These are phyloP conservation scores for Articulospora tetracladia DNA, from an alignment of 495 filamentous ascomycete genomes.

Conservation along the genomic window DNA sequence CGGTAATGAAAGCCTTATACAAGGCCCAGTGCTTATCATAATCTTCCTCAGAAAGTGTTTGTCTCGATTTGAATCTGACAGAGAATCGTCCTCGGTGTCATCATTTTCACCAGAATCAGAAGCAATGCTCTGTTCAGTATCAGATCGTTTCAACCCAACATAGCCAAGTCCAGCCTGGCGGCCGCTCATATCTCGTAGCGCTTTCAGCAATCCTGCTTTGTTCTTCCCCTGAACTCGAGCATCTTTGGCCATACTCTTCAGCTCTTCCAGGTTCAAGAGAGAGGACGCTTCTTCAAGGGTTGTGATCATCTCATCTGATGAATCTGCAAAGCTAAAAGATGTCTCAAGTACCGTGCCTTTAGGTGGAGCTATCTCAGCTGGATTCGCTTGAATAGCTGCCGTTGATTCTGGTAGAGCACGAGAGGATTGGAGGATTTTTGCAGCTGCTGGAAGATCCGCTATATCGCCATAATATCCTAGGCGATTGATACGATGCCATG, in stretches of 20 bases:
- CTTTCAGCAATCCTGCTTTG: slow-evolving; percentile 73
- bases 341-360: slow-evolving; percentile 44
- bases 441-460: slow-evolving; percentile 61
- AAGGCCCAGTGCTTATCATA: slow-evolving; percentile 72
- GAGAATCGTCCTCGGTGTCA: slow-evolving; percentile 23
- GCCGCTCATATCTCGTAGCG: slow-evolving; percentile 65
- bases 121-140: slow-evolving; percentile 30
- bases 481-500: slow-evolving; percentile 82
- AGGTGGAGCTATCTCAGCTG: slow-evolving; percentile 42
- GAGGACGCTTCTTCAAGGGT: slow-evolving; percentile 83
- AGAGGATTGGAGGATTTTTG: slow-evolving; percentile 48
- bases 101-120: slow-evolving; percentile 16
- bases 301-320: slow-evolving; percentile 64
- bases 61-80: slow-evolving; percentile 42
- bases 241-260: slow-evolving; percentile 81
- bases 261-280: slow-evolving; percentile 77
- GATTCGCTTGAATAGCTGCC: slow-evolving; percentile 30
- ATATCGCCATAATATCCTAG: slow-evolving; percentile 82
- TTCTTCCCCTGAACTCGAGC: slow-evolving; percentile 85
- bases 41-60: slow-evolving; percentile 71
- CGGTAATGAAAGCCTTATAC: slow-evolving; percentile 71
- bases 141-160: slow-evolving; percentile 47
- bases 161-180: slow-evolving; percentile 70
- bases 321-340: slow-evolving; percentile 74
- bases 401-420: slow-evolving; percentile 37